Evolutionary conservation across 2,329 filamentous ascomycete genomes (phyloP).

Genomic region (Talaromyces rugulosus): DNA sequence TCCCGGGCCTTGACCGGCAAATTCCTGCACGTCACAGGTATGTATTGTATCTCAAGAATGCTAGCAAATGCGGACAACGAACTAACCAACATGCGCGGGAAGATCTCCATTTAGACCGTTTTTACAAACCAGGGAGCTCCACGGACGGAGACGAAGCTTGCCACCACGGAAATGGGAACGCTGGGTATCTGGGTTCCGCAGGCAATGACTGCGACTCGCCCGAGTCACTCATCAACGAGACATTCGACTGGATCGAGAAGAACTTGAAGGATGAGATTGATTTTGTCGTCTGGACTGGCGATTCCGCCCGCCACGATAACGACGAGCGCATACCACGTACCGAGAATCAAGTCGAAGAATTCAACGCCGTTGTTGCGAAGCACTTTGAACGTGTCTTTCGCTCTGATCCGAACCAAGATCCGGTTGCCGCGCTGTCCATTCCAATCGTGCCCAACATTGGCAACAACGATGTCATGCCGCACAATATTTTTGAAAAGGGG

Average conservation of each 20-base stretch:
- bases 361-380: slow-evolving; percentile 71
- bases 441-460: slow-evolving; percentile 88
- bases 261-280: slow-evolving; percentile 76
- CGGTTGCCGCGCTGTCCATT: slow-evolving; percentile 58
- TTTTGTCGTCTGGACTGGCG: slow-evolving; percentile 90
- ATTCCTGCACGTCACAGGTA: slow-evolving; percentile 36
- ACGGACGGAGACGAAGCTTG: slow-evolving; percentile 67
- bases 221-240: slow-evolving; percentile 74
- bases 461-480: slow-evolving; percentile 96
- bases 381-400: slow-evolving; percentile 74
- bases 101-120: slow-evolving; percentile 91
- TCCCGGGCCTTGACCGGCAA: slow-evolving; percentile 25
- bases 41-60: not conserved
- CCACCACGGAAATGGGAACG: slow-evolving; percentile 71
- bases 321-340: slow-evolving; percentile 76
- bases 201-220: slow-evolving; percentile 87
- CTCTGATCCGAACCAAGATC: slow-evolving; percentile 44
- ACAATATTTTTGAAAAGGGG: slow-evolving; percentile 84
- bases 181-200: slow-evolving; percentile 79
- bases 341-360: slow-evolving; percentile 67
- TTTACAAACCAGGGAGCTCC: slow-evolving; percentile 76
- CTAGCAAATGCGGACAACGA: not conserved
- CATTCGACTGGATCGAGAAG: slow-evolving; percentile 79
- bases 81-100: not conserved
- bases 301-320: slow-evolving; percentile 84